Percentiles rank a stretch among this genome's conserved stretches.
These are phyloP conservation scores for Stereocaulon alpinum DNA, from an alignment of 495 filamentous ascomycete species.

Conservation along the genomic window DNA sequence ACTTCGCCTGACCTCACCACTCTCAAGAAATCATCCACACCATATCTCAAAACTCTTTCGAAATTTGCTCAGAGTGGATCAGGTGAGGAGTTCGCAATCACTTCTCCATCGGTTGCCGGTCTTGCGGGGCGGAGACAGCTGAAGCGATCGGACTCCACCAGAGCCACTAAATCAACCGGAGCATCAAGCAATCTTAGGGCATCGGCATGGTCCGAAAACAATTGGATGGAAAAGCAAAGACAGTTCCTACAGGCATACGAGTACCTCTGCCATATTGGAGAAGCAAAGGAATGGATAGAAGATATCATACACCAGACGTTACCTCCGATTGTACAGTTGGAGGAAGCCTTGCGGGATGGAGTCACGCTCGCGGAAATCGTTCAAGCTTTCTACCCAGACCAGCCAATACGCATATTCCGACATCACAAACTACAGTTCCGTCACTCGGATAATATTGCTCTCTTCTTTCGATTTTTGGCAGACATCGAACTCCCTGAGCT, in stretches of 20 bases:
- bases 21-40: slow-evolving; percentile 73
- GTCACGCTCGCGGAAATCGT: slow-evolving; percentile 96
- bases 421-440: slow-evolving; percentile 78
- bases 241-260: slow-evolving; percentile 97
- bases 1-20: slow-evolving; percentile 61
- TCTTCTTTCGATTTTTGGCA: slow-evolving; percentile 87
- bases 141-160: slow-evolving; percentile 57
- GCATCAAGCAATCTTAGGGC: slow-evolving; percentile 40
- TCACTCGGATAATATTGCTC: slow-evolving; percentile 92
- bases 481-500: slow-evolving; percentile 92
- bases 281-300: slow-evolving; percentile 99
- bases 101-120: slow-evolving; percentile 75
- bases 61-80: slow-evolving; percentile 67
- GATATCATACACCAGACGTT: slow-evolving; percentile 82
- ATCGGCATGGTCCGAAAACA: slow-evolving; percentile 70
- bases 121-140: slow-evolving; percentile 73
- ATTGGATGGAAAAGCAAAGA: slow-evolving; percentile 98
- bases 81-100: slow-evolving; percentile 67
- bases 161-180: slow-evolving; percentile 35
- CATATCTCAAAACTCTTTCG: slow-evolving; percentile 81
- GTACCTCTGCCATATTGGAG: slow-evolving; percentile 97
- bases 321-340: slow-evolving; percentile 89
- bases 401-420: slow-evolving; percentile 71
- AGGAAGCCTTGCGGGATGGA: slow-evolving; percentile 86
- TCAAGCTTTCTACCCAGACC: slow-evolving; percentile 70